Evolutionary conservation across 2,329 filamentous ascomycete genomes (phyloP), one percentile per base, ranked within the genome.

Genomic region (Ophiostoma montium): DNA sequence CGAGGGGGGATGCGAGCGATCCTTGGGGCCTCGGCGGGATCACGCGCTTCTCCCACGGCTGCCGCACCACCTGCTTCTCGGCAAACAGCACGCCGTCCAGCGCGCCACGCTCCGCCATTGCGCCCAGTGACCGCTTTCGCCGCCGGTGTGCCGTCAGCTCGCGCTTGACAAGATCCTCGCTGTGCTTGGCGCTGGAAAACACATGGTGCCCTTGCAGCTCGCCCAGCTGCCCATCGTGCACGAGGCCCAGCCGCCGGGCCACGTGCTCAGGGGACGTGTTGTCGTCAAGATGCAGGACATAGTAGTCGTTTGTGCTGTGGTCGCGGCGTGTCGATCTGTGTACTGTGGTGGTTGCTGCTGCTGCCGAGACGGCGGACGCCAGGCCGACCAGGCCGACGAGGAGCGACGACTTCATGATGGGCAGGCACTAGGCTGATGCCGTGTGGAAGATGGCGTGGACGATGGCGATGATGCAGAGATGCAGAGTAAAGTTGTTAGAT

Each of bases 241-340:
- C 72, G 44, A 95, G 70, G 18, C 86, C 87, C 9, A 98, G 70
- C 19, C 78, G 73, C 42, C 70, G 67, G 27, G 88, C 88, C 54
- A 95, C 71, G 36, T 82, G 71, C 21, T 75, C 67, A 15, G 88
- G 87, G 13, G 78, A 72, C 7, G 76, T 71, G 35, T 75, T 70
- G 12, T 76, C 68, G 52, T 83, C 77, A 59, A 98, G 75, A 56
- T 95, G 85, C 43, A 98, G 72, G 55, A 94, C 88, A 63, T 96
- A 95, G 68, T 94, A 96, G 65, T 98, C 90, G 65, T 88, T 79
- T 35, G 76, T 72, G 46, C 84, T 76, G 70, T 94, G 86, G 61
- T 92, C 76, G 57, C 85, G 82, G 54, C 51, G 72, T 68, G 46
- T 71, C 68, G 41, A 78, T 23, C 30, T 42, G 39, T 42, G 39